Evolutionary conservation across 129 eudicot genomes (phyloP).

Genomic region (Centella asiatica): DNA sequence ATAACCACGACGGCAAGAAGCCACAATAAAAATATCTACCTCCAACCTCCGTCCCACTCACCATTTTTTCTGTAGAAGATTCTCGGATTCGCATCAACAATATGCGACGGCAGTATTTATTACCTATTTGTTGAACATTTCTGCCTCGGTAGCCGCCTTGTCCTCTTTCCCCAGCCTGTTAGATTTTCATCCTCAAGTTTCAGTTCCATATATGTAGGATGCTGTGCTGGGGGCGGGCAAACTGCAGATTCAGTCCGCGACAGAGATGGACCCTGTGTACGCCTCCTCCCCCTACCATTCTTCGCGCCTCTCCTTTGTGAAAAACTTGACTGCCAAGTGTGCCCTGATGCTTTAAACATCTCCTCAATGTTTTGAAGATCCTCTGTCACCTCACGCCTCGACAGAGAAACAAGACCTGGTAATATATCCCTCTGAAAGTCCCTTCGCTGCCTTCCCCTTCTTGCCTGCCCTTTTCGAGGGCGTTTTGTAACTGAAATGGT

Average conservation of each 20-base stretch:
- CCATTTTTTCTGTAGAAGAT: not conserved
- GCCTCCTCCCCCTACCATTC: constrained; percentile 47
- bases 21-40: no score
- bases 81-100: constrained; percentile 26
- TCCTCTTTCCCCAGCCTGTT: constrained; percentile 78
- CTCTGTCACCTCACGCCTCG: constrained; percentile 42
- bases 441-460: constrained; percentile 51
- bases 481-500: constrained; percentile 21
- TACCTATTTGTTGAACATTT: constrained; percentile 29
- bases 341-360: constrained; percentile 37
- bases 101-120: constrained; percentile 33
- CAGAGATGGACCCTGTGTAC: constrained; percentile 14
- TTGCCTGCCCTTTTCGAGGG: constrained; percentile 44
- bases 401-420: constrained; percentile 49
- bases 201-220: constrained; percentile 26
- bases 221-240: constrained; percentile 19
- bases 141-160: constrained; percentile 70
- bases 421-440: constrained; percentile 71
- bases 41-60: not conserved
- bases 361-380: constrained; percentile 69
- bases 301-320: constrained; percentile 36
- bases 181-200: constrained; percentile 33
- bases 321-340: constrained; percentile 42
- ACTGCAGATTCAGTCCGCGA: constrained; percentile 4
- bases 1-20: not conserved